Evolutionary conservation across 225 moss, liverwort and hornwort species (phyloP).

Genomic region (Asterella californica): DNA sequence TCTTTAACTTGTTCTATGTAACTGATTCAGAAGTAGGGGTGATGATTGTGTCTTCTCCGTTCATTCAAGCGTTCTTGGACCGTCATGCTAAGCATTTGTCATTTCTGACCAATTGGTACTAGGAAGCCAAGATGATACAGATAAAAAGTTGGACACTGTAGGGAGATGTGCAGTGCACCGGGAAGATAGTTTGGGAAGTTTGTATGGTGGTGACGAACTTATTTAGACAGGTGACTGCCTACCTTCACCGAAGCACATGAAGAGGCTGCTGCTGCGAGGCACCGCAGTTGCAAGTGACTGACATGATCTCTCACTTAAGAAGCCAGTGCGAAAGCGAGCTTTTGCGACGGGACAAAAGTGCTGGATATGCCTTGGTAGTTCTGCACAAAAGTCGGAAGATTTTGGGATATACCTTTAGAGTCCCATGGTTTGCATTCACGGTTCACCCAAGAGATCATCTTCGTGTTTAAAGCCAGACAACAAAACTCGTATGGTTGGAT

Average conservation of each 20-base stretch:
- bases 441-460: background rate
- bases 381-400: no score
- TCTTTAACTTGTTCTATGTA: no score
- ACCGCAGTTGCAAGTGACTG: background rate
- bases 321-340: background rate
- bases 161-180: background rate
- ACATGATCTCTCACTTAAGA: background rate
- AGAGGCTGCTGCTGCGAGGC: no score
- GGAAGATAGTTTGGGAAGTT: background rate
- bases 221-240: background rate
- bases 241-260: background rate
- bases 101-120: background rate
- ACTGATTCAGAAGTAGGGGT: no score
- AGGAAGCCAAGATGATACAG: no score
- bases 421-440: background rate
- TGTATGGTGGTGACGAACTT: background rate
- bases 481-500: background rate
- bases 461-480: background rate
- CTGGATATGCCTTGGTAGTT: no score
- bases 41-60: no score
- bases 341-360: background rate
- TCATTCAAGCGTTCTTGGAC: background rate
- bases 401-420: conserved; percentile 7
- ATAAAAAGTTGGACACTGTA: background rate
- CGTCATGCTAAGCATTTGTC: background rate